Evolutionary conservation across 192 early-diverging fungal genomes (phyloP).

Genomic region (Pecoramyces ruminantium): DNA sequence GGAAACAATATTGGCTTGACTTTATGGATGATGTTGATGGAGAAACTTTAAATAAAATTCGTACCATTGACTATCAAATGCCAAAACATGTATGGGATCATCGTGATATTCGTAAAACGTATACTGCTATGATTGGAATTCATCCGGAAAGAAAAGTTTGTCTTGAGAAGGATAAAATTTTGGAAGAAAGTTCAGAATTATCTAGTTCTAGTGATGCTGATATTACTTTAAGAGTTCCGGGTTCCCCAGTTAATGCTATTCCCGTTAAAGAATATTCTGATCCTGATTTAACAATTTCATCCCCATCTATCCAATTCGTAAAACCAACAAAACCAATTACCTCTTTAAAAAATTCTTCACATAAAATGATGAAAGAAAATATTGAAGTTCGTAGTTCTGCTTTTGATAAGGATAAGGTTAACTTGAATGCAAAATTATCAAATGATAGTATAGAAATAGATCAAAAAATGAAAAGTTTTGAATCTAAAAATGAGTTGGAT

Average conservation of each 20-base stretch:
- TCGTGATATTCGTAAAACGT: background rate
- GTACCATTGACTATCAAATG: background rate
- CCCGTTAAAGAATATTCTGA: background rate
- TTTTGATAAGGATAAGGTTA: too few relatives aligned
- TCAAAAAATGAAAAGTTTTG: too few relatives aligned
- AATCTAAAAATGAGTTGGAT: too few relatives aligned
- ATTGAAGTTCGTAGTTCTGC: too few relatives aligned
- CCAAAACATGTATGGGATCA: background rate
- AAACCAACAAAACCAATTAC: too few relatives aligned
- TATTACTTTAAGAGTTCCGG: background rate
- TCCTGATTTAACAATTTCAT: too few relatives aligned
- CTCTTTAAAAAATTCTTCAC: too few relatives aligned
- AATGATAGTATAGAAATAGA: too few relatives aligned
- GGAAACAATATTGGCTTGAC: background rate
- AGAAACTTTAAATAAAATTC: background rate
- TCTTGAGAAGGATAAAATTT: background rate
- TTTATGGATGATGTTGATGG: background rate
- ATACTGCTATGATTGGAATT: background rate
- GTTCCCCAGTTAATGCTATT: background rate
- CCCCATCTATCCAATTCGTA: too few relatives aligned
- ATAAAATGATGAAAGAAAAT: too few relatives aligned
- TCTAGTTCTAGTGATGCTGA: background rate
- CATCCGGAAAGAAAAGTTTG: background rate
- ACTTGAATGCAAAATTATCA: too few relatives aligned
- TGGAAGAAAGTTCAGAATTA: background rate